Evolutionary conservation across 2,329 filamentous ascomycete species (phyloP), one percentile per base, ranked within the genome.

Genomic region (Dryadomyces sulphureus): DNA sequence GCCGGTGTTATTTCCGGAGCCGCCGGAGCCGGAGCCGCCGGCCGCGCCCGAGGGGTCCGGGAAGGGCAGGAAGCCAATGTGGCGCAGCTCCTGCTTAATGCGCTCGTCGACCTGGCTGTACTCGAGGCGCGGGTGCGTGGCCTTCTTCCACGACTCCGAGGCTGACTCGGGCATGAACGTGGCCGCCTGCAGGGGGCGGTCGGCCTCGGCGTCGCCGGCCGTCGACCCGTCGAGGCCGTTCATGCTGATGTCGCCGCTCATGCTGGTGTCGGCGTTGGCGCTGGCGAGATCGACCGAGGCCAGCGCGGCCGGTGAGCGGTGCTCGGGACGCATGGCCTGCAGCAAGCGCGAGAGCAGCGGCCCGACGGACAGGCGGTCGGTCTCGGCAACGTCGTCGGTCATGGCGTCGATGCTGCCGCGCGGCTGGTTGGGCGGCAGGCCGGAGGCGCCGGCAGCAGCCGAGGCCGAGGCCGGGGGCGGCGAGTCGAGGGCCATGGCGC

Each of bases 71-170:
- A 98, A 84, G 11, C 92, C 92, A 49, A 94, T 86, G 62, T 94
- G 85, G 14, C 84, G 80, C 17, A 98, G 74, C 59, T 98, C 92
- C 56, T 88, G 83, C 63, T 94, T 85, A 44, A 94, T 76, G 41
- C 92, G 85, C 58, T 94, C 85, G 55, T 98, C 92, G 19, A 95
- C 77, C 57, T 88, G 81, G 3, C 75, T 72, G 59, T 94, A 93
- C 57, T 95, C 89, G 7, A 93, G 70, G 54, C 86, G 88, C 1
- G 73, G 72, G 45, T 84, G 78, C 1, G 75, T 78, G 0, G 82
- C 77, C 48, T 86, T 84, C 62, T 87, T 90, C 79, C 86, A 92
- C 6, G 77, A 70, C 53, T 84, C 83, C 5, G 79, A 75, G 5
- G 76, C 75, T 3, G 84, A 84, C 52, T 93, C 87, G 1, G 82